Evolutionary conservation across 2,329 filamentous ascomycete species (phyloP).

Genomic region (Aspergillus pseudoglaucus): DNA sequence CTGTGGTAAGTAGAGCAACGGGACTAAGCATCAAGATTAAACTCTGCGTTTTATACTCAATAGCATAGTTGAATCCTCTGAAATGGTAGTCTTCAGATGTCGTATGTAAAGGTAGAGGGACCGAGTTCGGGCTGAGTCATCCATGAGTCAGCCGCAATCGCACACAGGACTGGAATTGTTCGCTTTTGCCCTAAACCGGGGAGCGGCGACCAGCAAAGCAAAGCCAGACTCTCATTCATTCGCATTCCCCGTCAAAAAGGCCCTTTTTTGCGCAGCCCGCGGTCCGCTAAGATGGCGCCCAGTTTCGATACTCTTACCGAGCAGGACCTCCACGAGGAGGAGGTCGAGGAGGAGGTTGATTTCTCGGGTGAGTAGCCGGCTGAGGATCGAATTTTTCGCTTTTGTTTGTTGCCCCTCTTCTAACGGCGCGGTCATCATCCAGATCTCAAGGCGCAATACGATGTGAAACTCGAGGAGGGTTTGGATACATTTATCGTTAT

Average conservation of each 20-base stretch:
- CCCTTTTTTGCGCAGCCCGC: constrained; percentile 16
- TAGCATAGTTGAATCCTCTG: no score
- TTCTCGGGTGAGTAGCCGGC: constrained; percentile 56
- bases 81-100: no score
- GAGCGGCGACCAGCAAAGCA: constrained; percentile 12
- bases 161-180: constrained; percentile 28
- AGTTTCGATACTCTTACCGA: constrained; percentile 90
- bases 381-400: neutral
- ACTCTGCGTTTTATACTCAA: no score
- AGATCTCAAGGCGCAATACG: constrained; percentile 89
- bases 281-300: constrained; percentile 68
- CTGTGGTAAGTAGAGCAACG: no score
- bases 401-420: constrained; percentile 21
- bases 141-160: constrained; percentile 21
- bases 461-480: constrained; percentile 91
- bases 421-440: constrained; percentile 10
- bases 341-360: constrained; percentile 81
- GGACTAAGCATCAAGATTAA: no score
- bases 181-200: constrained; percentile 23
- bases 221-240: constrained; percentile 19
- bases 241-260: constrained; percentile 8
- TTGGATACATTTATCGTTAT: constrained; percentile 95
- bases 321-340: constrained; percentile 83
- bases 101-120: no score
- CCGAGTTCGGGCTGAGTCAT: constrained; percentile 7